phyloP scores from a whole-genome alignment of 1,284 basidiomycete genomes.

The Sphagnurus paluster region DNA sequence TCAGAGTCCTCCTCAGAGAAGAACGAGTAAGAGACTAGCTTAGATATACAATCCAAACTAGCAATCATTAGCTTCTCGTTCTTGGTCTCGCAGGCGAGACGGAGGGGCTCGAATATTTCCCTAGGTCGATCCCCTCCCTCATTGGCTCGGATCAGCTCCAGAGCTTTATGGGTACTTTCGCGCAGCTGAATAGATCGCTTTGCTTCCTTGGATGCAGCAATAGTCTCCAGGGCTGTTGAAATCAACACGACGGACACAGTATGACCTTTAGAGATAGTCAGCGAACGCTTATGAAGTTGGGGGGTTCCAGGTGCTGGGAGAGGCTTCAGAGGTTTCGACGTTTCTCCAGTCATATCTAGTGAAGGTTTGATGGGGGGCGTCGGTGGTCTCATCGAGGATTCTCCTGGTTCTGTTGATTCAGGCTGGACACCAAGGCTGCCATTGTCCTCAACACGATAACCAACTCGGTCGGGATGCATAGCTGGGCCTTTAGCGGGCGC shows the following conservation, averaged over 20 bases:
- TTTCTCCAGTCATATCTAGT: conserved; percentile 5
- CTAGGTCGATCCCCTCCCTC: conserved; percentile 71
- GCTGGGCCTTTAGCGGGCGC: not conserved
- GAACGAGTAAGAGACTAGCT: conserved; percentile 95
- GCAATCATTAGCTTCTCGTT: conserved; percentile 92
- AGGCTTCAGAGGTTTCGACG: not conserved
- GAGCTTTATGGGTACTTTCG: conserved; percentile 79
- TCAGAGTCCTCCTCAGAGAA: conserved; percentile 69
- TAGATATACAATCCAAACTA: conserved; percentile 93
- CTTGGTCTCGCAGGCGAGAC: conserved; percentile 91
- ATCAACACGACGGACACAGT: conserved; percentile 80
- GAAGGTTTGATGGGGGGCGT: conserved; percentile 19
- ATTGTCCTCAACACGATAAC: conserved; percentile 2
- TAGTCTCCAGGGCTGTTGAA: conserved; percentile 84
- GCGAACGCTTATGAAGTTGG: conserved; percentile 48
- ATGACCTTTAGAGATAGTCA: conserved; percentile 72
- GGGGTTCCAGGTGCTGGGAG: conserved; percentile 7
- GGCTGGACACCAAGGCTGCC: not conserved
- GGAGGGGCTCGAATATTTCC: conserved; percentile 90
- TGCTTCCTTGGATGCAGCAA: conserved; percentile 88
- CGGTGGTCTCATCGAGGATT: conserved; percentile 11
- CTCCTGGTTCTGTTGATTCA: not conserved
- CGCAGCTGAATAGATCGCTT: conserved; percentile 80
- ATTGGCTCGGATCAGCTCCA: conserved; percentile 80
- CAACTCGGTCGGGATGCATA: conserved; percentile 3